Evolutionary conservation across 768 basidiomycete genomes (phyloP).

Genomic region (Psilocybe azurescens): DNA sequence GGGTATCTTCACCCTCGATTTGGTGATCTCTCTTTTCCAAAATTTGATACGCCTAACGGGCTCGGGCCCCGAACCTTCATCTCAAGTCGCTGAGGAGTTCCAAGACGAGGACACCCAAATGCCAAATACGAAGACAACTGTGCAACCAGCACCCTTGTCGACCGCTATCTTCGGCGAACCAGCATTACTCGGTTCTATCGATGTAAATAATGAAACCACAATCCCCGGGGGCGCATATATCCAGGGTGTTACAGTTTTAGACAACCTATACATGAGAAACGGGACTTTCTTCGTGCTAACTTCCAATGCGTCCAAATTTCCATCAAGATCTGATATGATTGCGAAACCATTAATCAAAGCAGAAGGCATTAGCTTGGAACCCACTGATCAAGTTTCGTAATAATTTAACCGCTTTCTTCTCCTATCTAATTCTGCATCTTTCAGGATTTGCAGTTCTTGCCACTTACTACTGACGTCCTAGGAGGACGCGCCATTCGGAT

Average conservation of each 20-base stretch:
- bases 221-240: slow-evolving; percentile 45
- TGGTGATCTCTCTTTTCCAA: slow-evolving; percentile 8
- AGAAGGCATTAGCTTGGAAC: slow-evolving; percentile 13
- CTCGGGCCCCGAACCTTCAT: neutral
- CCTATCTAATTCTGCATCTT: neutral
- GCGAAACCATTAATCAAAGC: slow-evolving; percentile 27
- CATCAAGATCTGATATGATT: slow-evolving; percentile 10
- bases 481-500: slow-evolving; percentile 21
- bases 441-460: slow-evolving; percentile 26
- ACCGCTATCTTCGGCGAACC: neutral
- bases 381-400: slow-evolving; percentile 26
- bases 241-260: slow-evolving; percentile 75
- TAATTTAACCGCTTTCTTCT: neutral
- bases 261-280: slow-evolving; percentile 73
- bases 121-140: neutral
- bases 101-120: neutral
- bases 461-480: slow-evolving; percentile 16
- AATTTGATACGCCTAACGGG: slow-evolving; percentile 12
- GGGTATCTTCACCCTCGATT: slow-evolving; percentile 1
- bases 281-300: slow-evolving; percentile 75
- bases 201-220: slow-evolving; percentile 21
- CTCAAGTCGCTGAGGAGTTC: neutral
- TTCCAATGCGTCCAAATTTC: slow-evolving; percentile 9
- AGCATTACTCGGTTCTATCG: neutral
- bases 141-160: neutral